Base-by-base conservation (phyloP, 345 rosid genomes). In the Reutealis trisperma region DNA sequence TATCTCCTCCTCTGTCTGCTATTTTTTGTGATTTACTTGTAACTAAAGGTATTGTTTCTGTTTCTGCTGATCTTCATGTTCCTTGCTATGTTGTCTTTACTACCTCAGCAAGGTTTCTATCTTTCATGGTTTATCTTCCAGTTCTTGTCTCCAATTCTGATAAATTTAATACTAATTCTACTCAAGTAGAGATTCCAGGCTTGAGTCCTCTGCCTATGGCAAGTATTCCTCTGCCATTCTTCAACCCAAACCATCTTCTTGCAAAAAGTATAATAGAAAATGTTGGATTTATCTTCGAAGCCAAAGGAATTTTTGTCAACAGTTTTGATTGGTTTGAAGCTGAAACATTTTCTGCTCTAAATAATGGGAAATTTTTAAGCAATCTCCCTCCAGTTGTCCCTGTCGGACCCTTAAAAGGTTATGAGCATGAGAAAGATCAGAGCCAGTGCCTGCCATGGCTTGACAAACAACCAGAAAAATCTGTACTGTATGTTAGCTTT, bases 321-420 rank as follows among this genome's bases (percentile, higher is more conserved):
- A 76, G 32, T 8, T 75, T 27, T 25, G 78, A 75, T 2, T 30
- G 58, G 44, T 75, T 76, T 14, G 79, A 76, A 24, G 24, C 65
- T 41, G 79, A 76, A 45, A 57, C 59, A 8, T 1, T 76, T 10
- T 18, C 18, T 13, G 67, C 47, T 3, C 65, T 75, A n/a, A 75
- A 57, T 12, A 41, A 13, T 57, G 73, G 73, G 8, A 68, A 14
- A 68, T 32, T 57, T 63, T 5, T 52, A 10, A 34, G 41, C 64
- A 67, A 22, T 1, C 73, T 67, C 19, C 79, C 79, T 4, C 58
- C 57, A 12, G 19, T 76, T 14, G 14, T 55, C 13, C 32, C 73
- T 0, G 8, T 76, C 22, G 72, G 72, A 42, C 78, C 59, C 0
- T 15, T 75, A 21, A 44, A 37, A 41, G 8, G 42, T 9, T 67